A percentile compares a stretch with the other conserved stretches of the same genome.
phyloP scores from a whole-genome alignment of 225 moss, liverwort and hornwort genomes.

The Rhytidiadelphus loreus region DNA sequence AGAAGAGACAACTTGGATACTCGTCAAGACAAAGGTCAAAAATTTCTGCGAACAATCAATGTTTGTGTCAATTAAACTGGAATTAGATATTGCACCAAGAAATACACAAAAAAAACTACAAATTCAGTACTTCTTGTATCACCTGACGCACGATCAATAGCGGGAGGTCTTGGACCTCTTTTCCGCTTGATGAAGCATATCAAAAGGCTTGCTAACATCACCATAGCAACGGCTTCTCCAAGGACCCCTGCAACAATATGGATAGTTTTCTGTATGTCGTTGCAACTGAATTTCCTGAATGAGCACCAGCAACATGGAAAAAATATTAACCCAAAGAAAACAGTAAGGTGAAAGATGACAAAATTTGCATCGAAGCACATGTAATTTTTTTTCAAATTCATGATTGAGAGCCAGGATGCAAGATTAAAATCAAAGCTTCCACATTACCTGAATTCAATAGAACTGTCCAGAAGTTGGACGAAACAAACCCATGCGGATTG shows the following conservation, averaged over 20 bases:
- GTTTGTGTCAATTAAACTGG: neutral
- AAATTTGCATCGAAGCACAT: neutral
- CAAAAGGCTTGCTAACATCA: slow-evolving; percentile 15
- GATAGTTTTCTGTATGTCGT: neutral
- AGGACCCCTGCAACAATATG: neutral
- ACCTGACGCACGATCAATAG: slow-evolving; percentile 20
- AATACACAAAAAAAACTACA: neutral
- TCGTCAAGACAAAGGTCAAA: slow-evolving; percentile 17
- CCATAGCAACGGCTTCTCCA: slow-evolving; percentile 9
- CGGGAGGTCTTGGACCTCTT: slow-evolving; percentile 16
- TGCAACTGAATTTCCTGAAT: slow-evolving; percentile 3
- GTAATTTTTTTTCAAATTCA: neutral
- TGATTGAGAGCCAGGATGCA: neutral
- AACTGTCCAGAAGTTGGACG: neutral
- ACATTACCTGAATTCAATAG: neutral
- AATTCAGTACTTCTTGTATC: neutral
- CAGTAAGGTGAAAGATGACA: neutral
- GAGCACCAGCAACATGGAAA: neutral
- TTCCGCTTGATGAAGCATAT: slow-evolving; percentile 29
- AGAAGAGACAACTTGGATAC: slow-evolving; percentile 28
- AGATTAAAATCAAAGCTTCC: neutral
- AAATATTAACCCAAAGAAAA: neutral
- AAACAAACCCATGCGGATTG: slow-evolving; percentile 9
- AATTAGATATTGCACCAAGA: neutral
- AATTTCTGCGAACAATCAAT: slow-evolving; percentile 7